Evolutionary conservation across 202 grass and related monocot species (phyloP).

Genomic region (Schoenoplectus triqueter): DNA sequence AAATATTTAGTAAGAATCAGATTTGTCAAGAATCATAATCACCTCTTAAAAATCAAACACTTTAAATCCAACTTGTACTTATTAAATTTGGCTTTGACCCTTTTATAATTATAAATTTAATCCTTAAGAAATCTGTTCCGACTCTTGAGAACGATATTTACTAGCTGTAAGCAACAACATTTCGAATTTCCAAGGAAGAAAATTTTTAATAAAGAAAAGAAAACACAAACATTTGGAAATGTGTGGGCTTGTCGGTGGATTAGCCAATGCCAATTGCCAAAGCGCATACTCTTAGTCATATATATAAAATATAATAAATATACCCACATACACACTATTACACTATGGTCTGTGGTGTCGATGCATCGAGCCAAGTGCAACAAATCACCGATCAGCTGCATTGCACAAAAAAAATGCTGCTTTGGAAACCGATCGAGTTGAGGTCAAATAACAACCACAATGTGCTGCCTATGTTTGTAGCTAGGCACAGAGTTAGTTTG

Average conservation of each 20-base stretch:
- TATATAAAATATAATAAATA: background rate
- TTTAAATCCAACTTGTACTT: no score
- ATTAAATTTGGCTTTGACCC: no score
- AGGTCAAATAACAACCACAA: constrained; percentile 5
- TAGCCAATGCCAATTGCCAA: constrained; percentile 18
- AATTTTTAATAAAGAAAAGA: background rate
- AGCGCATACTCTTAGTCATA: background rate
- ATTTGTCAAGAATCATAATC: constrained; percentile 17
- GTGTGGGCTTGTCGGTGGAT: constrained; percentile 28
- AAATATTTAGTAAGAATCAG: background rate
- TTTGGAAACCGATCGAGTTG: background rate
- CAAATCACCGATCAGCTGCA: background rate
- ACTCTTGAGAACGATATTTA: no score
- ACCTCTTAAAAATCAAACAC: no score
- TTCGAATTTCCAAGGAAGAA: background rate
- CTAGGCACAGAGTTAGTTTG: background rate
- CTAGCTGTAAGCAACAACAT: constrained; percentile 21
- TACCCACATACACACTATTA: background rate
- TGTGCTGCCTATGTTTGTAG: background rate
- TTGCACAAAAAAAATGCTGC: background rate
- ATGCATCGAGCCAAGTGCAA: constrained; percentile 27
- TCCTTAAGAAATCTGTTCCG: no score
- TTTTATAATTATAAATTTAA: no score
- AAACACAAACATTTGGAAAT: constrained; percentile 39
- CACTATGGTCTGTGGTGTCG: background rate